Evolutionary conservation across 768 basidiomycete genomes (phyloP).

Genomic region (Boletus coccyginus): DNA sequence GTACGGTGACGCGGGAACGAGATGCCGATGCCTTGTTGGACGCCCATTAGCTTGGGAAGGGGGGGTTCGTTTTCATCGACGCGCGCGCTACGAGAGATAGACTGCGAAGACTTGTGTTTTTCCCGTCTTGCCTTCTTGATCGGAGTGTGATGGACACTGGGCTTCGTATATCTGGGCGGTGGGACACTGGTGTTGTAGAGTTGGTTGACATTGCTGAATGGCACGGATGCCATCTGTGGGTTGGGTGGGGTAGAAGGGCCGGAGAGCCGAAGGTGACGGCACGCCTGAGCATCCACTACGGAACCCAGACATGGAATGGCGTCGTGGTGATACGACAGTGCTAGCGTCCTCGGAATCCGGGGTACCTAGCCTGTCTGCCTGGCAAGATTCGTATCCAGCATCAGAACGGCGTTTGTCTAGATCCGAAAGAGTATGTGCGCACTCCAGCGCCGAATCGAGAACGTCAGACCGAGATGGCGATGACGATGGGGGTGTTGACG

Average conservation of each 20-base stretch:
- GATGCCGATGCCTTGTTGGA: slow-evolving; percentile 6
- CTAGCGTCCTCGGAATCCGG: slow-evolving; percentile 16
- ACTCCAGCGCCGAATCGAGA: background rate
- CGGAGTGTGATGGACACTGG: background rate
- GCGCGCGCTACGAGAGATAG: background rate
- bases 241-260: slow-evolving; percentile 11
- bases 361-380: background rate
- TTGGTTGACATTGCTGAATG: background rate
- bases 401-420: slow-evolving; percentile 2
- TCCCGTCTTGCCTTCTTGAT: slow-evolving; percentile 7
- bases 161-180: background rate
- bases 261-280: slow-evolving; percentile 21
- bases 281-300: slow-evolving; percentile 30
- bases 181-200: background rate
- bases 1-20: slow-evolving; percentile 14
- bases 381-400: background rate
- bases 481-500: background rate
- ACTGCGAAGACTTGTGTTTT: background rate
- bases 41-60: background rate
- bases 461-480: slow-evolving; percentile 2
- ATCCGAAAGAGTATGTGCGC: background rate
- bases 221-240: background rate
- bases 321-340: slow-evolving; percentile 3
- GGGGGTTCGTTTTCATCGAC: slow-evolving; percentile 23
- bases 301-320: slow-evolving; percentile 16